Base-by-base conservation (phyloP, 192 early-diverging fungal species). In the Backusella morwellensis region DNA sequence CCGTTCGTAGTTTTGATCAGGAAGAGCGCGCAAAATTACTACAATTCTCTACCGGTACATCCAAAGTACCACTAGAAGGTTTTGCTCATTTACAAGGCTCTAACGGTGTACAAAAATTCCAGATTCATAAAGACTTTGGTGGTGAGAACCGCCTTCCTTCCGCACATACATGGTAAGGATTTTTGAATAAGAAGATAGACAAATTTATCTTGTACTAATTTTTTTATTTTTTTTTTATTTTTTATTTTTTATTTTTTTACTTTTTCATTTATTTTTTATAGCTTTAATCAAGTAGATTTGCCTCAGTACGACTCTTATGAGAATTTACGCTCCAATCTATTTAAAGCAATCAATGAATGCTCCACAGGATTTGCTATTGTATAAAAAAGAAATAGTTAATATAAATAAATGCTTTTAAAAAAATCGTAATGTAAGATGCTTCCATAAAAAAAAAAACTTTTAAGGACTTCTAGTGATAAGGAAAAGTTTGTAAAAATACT, bases 231-330 rank as follows among this genome's bases (percentile, higher is more conserved):
- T 0, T 29, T 29, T 63, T 71, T 72, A 41, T 68, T 72, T 80
- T 77, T 68, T 41, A 29, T 86, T n/a, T 29, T 29, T 29, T 29
- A 0, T 29, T 29, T 29, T 29, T 0, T 29, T 29, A 29, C 29
- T 29, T 29, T 29, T 21, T 40, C 50, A 68, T 63, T 71, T 72
- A 41, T 68, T 72, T 80, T 77, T 68, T 41, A 29, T 86, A 93
- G 94, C 82, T 99, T 99, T 85, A 99, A 99, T 82, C 98, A 99
- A 89, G 84, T 99, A 35, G 98, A 99, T 81, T 79, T 99, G 67
- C 98, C 98, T 32, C 86, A 92, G 73, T 99, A 97, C 75, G 95
- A 95, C 73, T 90, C 86, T 40, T 99, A 97, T 80, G 98, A 99
- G 42, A 89, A 90, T 38, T 85, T 99, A 75, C 87, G 96, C 42